Evolutionary conservation across 768 basidiomycete genomes (phyloP).

Genomic region (Chalciporus pseudorubinellus): DNA sequence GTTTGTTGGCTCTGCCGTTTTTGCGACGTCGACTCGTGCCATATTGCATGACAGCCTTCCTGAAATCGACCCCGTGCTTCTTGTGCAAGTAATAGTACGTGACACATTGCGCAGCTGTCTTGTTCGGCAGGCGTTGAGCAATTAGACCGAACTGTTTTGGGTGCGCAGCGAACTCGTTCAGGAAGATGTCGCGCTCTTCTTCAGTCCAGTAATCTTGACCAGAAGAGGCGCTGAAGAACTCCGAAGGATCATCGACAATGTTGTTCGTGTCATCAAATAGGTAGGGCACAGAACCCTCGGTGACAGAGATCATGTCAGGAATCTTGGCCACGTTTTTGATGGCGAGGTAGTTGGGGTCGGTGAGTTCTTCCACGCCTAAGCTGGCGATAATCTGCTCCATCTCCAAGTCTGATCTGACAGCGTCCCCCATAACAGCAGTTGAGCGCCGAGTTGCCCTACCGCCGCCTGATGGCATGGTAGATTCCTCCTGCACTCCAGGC

Average conservation of each 20-base stretch:
- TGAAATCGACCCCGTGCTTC: constrained; percentile 82
- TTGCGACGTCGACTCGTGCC: constrained; percentile 66
- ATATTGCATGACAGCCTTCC: constrained; percentile 65
- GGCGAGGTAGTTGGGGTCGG: constrained; percentile 89
- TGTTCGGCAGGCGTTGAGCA: constrained; percentile 74
- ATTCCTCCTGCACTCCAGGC: constrained; percentile 35
- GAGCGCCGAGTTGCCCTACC: constrained; percentile 73
- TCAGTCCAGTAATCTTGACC: constrained; percentile 88
- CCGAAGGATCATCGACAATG: constrained; percentile 68
- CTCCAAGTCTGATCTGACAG: constrained; percentile 91
- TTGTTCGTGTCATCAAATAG: constrained; percentile 85
- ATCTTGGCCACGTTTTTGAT: constrained; percentile 80
- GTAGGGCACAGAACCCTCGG: constrained; percentile 56
- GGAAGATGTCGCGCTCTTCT: constrained; percentile 74
- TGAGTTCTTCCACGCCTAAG: constrained; percentile 86
- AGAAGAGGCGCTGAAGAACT: constrained; percentile 71
- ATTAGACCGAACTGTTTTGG: constrained; percentile 98
- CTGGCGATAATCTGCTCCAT: constrained; percentile 98
- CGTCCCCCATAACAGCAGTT: constrained; percentile 72
- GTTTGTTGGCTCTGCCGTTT: constrained; percentile 58
- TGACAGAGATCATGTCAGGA: constrained; percentile 86
- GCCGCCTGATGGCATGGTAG: constrained; percentile 39
- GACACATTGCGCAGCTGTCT: constrained; percentile 86
- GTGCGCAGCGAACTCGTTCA: constrained; percentile 76
- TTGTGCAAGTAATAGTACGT: constrained; percentile 95